Evolutionary conservation across 2,329 filamentous ascomycete genomes (phyloP).

Genomic region (Oidium heveae): DNA sequence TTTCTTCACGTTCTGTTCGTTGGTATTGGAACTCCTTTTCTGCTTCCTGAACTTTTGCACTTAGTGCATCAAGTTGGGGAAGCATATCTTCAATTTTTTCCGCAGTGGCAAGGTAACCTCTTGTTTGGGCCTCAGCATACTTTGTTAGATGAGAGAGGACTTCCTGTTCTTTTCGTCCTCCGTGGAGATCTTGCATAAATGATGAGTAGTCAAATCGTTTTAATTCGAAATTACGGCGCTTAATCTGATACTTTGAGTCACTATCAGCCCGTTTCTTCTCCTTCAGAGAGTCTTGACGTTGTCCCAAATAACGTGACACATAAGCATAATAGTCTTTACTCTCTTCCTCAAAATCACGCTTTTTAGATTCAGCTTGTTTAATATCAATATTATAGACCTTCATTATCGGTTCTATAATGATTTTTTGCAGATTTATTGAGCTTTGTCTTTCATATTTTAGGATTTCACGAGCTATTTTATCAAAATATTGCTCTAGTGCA

Average conservation of each 20-base stretch:
- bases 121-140: constrained; percentile 77
- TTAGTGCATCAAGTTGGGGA: constrained; percentile 72
- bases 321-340: constrained; percentile 97
- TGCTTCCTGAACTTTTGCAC: constrained; percentile 68
- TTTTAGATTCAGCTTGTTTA: constrained; percentile 90
- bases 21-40: constrained; percentile 96
- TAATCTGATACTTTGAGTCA: constrained; percentile 86
- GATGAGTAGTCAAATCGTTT: constrained; percentile 97
- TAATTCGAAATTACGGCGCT: constrained; percentile 82
- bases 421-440: constrained; percentile 58
- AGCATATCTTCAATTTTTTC: constrained; percentile 71
- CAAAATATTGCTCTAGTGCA: constrained; percentile 91
- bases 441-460: constrained; percentile 69
- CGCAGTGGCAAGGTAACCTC: constrained; percentile 54
- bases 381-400: constrained; percentile 90
- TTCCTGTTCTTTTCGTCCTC: constrained; percentile 94
- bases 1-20: constrained; percentile 84
- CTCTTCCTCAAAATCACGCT: constrained; percentile 94
- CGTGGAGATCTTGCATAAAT: constrained; percentile 97
- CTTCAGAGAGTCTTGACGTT: constrained; percentile 84
- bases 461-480: constrained; percentile 85
- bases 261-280: constrained; percentile 91
- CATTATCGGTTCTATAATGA: constrained; percentile 81
- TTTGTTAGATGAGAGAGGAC: constrained; percentile 83
- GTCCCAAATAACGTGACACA: constrained; percentile 83